These are phyloP conservation scores for Barnettozyma populi DNA, from an alignment of 805 yeast genomes.

Conservation along the genomic window DNA sequence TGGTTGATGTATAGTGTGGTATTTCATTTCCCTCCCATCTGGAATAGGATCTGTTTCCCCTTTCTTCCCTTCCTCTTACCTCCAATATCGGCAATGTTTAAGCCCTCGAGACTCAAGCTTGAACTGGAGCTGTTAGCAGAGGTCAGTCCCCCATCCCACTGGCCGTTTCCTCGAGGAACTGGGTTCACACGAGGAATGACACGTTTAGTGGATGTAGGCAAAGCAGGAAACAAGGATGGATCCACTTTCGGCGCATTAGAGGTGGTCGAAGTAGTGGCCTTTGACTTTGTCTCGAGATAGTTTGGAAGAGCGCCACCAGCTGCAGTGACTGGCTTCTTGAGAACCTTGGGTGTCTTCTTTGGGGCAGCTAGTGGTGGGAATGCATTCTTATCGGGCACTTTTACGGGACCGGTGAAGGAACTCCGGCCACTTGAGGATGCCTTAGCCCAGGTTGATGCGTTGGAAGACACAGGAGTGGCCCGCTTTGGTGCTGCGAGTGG, in stretches of 20 bases:
- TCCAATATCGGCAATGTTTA: slow-evolving; percentile 17
- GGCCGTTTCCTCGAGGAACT: slow-evolving; percentile 32
- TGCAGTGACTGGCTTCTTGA: slow-evolving; percentile 15
- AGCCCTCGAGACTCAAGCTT: slow-evolving; percentile 15
- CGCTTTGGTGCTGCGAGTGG: slow-evolving; percentile 1
- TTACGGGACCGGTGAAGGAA: neutral
- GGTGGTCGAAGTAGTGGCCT: slow-evolving; percentile 17
- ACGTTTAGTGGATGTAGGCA: slow-evolving; percentile 37
- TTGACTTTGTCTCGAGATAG: slow-evolving; percentile 18
- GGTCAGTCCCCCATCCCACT: slow-evolving; percentile 24
- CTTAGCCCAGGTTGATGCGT: slow-evolving; percentile 1
- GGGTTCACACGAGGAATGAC: slow-evolving; percentile 58
- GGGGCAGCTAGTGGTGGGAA: slow-evolving; percentile 1
- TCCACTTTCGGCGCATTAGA: slow-evolving; percentile 16
- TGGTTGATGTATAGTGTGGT: neutral
- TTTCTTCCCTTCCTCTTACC: slow-evolving; percentile 32
- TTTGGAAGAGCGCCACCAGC: slow-evolving; percentile 10
- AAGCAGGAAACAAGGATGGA: slow-evolving; percentile 43
- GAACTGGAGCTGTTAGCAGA: slow-evolving; percentile 14
- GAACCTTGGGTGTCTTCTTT: slow-evolving; percentile 2
- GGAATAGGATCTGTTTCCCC: slow-evolving; percentile 50
- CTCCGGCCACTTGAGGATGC: neutral
- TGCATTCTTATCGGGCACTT: neutral
- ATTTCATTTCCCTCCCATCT: slow-evolving; percentile 38
- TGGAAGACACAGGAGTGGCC: slow-evolving; percentile 1